Base-by-base conservation (phyloP, 1,284 basidiomycete genomes). In the Dichomitus squalens region DNA sequence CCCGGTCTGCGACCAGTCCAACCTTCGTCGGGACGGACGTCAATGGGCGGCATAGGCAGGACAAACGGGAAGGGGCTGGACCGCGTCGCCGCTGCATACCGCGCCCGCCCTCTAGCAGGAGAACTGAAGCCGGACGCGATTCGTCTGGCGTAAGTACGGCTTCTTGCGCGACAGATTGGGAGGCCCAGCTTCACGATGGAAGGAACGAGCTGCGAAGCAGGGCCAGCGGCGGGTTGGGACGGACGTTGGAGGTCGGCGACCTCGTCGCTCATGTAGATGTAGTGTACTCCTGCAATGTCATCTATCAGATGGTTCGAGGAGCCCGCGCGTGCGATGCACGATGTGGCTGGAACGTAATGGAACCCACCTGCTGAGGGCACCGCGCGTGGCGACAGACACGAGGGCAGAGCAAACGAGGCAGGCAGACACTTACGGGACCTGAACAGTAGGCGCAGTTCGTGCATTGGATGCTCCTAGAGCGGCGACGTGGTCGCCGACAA, bases 11-110 rank as follows among this genome's bases (percentile, higher is more conserved):
- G n/a, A n/a, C n/a, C n/a, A n/a, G n/a, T n/a, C n/a, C n/a, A n/a
- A n/a, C n/a, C n/a, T n/a, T n/a, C n/a, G n/a, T n/a, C n/a, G n/a
- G n/a, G n/a, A n/a, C n/a, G n/a, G n/a, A n/a, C n/a, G n/a, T n/a
- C n/a, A n/a, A n/a, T n/a, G 65, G 66, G 52, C 29, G 21, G 21
- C 21, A 14, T 9, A 41, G 39, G 27, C 29, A 39, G 43, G 58
- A 43, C 48, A 55, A 29, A 11, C 6, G 49, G 39, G 21, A 23
- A 41, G 12, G 11, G 8, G 21, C 39, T 2, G 12, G 3, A 7
- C 18, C 1, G 39, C 2, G 11, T 25, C 12, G 39, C 23, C 23
- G 39, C 39, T 23, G n/a, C n/a, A n/a, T 23, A n/a, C n/a, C 8
- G 12, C 25, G 11, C 21, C 21, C 25, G 11, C 8, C 18, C 18